Evolutionary conservation across 1,139 yeast species (phyloP), one percentile per base, ranked within the genome.

Genomic region (Yamadazyma sp.): DNA sequence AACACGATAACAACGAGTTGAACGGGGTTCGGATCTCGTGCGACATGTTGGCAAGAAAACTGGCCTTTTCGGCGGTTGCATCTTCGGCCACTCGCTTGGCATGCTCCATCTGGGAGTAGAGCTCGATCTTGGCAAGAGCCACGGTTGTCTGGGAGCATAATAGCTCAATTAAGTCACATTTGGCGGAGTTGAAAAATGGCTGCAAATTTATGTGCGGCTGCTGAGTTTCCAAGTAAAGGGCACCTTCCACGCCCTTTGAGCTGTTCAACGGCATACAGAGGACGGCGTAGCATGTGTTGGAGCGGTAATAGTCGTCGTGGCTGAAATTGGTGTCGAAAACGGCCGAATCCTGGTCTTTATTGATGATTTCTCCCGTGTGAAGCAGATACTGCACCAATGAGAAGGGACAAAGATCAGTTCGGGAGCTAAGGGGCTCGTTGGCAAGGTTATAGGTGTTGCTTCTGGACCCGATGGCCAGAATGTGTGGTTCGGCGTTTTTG

Each of bases 21-120:
- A 77, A 76, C 0, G 82, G 82, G 1, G 82, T 77, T 43, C 82
- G 57, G 35, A 77, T 76, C 50, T 77, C 82, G 51, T 77, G 80
- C 0, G 79, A 73, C 82, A 77, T 76, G 44, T 76, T 76, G n/a
- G 81, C 80, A 38, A 77, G 52, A 46, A 77, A 77, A 37, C 78
- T 70, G 1, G 82, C 80, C 57, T 75, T 77, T 46, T 76, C 82
- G 4, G 75, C 77, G 0, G 80, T 77, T 1, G 82, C 82, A 39
- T 74, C 80, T 47, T 77, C 82, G 0, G 82, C 82, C 2, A 79
- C 74, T 43, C 65, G 61, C 50, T 74, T 76, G 4, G 82, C 81
- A 18, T 69, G 43, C 47, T 71, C 76, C 72, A 77, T 73, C 47
- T 73, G 77, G 9, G 64, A 55, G 46, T 75, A 76, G 13, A 77